Conservation (phyloP, 2,329 filamentous ascomycete genomes). For the Penicillium thymicola region DNA sequence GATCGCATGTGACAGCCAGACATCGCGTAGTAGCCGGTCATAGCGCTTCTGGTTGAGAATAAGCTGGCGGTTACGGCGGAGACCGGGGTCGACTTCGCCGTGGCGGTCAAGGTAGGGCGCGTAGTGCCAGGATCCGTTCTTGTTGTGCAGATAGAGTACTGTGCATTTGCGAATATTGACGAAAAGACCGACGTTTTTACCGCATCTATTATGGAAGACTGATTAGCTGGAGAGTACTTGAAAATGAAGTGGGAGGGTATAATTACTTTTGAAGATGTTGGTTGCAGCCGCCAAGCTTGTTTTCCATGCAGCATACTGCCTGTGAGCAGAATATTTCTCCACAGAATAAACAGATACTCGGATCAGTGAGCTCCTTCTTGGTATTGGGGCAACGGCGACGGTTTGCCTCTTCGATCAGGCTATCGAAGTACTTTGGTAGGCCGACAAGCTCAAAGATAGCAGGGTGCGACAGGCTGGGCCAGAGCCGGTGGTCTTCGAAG, state of each 20-base stretch:
- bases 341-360: constrained; percentile 89
- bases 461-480: constrained; percentile 67
- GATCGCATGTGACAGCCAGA: constrained; percentile 83
- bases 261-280: constrained; percentile 82
- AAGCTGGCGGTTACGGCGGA: constrained; percentile 81
- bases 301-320: constrained; percentile 77
- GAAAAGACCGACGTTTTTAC: constrained; percentile 85
- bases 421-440: constrained; percentile 86
- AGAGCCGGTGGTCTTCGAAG: constrained; percentile 33
- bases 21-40: constrained; percentile 77
- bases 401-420: constrained; percentile 86
- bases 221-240: constrained; percentile 9
- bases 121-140: constrained; percentile 76
- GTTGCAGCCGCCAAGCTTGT: constrained; percentile 77
- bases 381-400: constrained; percentile 80
- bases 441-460: constrained; percentile 93
- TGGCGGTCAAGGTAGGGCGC: constrained; percentile 95
- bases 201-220: constrained; percentile 60
- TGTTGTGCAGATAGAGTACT: constrained; percentile 78
- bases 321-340: constrained; percentile 97
- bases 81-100: constrained; percentile 89
- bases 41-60: constrained; percentile 93
- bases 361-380: constrained; percentile 86
- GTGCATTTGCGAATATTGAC: constrained; percentile 96
- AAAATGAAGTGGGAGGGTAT: background rate